These are phyloP conservation scores for Diaporthe capsici DNA, from an alignment of 2,329 filamentous ascomycete genomes.

Conservation along the genomic window DNA sequence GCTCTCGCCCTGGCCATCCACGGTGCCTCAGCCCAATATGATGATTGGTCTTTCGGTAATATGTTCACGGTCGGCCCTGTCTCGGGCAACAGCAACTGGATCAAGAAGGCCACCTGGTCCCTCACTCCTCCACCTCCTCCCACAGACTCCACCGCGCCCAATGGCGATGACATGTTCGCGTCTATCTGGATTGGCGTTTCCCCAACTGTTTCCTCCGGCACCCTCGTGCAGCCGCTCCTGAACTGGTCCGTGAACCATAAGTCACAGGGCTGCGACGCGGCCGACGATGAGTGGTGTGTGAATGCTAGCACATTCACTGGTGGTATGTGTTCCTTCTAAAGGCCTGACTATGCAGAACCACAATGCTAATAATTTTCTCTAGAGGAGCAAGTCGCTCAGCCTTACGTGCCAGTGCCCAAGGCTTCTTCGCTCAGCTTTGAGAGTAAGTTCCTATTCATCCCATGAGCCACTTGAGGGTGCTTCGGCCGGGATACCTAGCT, in stretches of 20 bases:
- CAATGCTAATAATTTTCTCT: not conserved
- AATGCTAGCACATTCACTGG: slow-evolving; percentile 19
- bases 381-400: slow-evolving; percentile 5
- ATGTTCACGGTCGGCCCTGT: not conserved
- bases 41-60: not conserved
- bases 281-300: slow-evolving; percentile 30
- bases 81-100: not conserved
- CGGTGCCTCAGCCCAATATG: not conserved
- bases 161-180: slow-evolving; percentile 6
- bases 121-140: not conserved
- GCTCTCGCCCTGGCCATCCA: slow-evolving; percentile 12
- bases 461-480: not conserved
- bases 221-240: slow-evolving; percentile 24
- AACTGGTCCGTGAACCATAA: slow-evolving; percentile 22
- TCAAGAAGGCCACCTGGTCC: slow-evolving; percentile 6
- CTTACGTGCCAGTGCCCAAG: slow-evolving; percentile 10
- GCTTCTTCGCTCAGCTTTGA: not conserved
- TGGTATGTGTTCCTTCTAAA: not conserved
- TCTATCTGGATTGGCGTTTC: slow-evolving; percentile 22
- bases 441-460: not conserved
- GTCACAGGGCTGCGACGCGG: slow-evolving; percentile 19
- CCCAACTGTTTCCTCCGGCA: not conserved
- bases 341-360: not conserved
- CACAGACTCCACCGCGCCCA: not conserved
- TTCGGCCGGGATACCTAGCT: not conserved